These are phyloP conservation scores for Biscogniauxia mediterranea DNA, from an alignment of 2,329 filamentous ascomycete species.

Conservation along the genomic window DNA sequence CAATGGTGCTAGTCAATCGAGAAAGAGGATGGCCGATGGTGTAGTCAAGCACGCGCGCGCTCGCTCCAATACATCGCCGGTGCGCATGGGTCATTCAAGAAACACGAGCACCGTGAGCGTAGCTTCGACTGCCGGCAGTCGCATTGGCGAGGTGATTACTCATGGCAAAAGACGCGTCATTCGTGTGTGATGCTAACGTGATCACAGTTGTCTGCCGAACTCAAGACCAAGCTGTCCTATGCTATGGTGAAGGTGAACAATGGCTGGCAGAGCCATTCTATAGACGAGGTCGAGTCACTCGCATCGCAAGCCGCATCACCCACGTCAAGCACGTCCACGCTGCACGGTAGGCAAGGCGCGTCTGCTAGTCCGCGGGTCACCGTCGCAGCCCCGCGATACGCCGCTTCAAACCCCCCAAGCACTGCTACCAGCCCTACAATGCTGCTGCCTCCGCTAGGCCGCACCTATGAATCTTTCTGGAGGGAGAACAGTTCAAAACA, in stretches of 20 bases:
- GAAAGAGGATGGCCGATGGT: conserved; percentile 77
- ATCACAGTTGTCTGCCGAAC: conserved; percentile 47
- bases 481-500: conserved; percentile 39
- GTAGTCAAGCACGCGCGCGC: conserved; percentile 57
- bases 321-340: conserved; percentile 55
- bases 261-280: conserved; percentile 77
- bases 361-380: conserved; percentile 54
- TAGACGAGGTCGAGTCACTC: conserved; percentile 74
- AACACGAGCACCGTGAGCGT: conserved; percentile 68
- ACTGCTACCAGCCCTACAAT: conserved; percentile 29
- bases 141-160: conserved; percentile 72
- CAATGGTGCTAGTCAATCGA: conserved; percentile 37
- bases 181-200: conserved; percentile 21
- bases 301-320: conserved; percentile 68
- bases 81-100: conserved; percentile 60
- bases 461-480: conserved; percentile 46
- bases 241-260: conserved; percentile 92
- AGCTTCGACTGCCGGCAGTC: conserved; percentile 61
- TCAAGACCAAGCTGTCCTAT: conserved; percentile 83
- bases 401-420: conserved; percentile 29
- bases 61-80: conserved; percentile 45
- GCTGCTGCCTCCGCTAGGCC: conserved; percentile 24
- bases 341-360: conserved; percentile 50
- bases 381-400: conserved; percentile 35
- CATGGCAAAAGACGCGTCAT: conserved; percentile 17